A percentile compares a stretch with the other conserved stretches of the same genome.
Evolutionary conservation across 2,329 filamentous ascomycete species (phyloP).

Genomic region (Nemania serpens): DNA sequence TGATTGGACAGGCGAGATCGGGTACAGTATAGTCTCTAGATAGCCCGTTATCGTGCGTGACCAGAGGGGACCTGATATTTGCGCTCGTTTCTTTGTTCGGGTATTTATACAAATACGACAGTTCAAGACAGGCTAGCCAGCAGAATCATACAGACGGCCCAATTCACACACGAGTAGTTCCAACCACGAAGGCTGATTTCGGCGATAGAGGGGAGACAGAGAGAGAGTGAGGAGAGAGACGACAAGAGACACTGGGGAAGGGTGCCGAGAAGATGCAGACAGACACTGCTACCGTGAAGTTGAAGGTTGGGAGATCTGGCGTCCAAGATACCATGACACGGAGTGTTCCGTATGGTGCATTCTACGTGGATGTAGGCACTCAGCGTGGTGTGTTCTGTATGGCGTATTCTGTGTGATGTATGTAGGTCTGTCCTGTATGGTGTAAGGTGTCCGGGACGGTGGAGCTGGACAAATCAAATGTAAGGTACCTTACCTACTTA

Average conservation of each 20-base stretch:
- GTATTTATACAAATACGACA: background rate
- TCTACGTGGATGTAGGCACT: background rate
- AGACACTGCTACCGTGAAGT: no score
- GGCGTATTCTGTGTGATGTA: background rate
- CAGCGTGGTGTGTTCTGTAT: background rate
- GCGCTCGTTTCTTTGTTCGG: background rate
- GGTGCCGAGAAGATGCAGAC: no score
- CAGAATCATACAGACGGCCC: background rate
- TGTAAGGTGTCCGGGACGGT: background rate
- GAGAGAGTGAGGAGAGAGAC: conserved; percentile 11
- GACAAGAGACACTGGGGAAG: no score
- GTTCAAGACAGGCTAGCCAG: background rate
- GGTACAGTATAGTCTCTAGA: background rate
- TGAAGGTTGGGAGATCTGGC: no score
- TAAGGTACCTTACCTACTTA: conserved; percentile 1
- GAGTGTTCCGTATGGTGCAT: background rate
- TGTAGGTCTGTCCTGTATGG: background rate
- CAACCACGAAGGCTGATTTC: no score
- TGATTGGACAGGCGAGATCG: background rate
- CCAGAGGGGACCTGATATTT: background rate
- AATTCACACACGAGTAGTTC: no score
- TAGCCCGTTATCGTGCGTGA: background rate
- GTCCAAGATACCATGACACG: no score
- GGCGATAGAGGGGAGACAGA: conserved; percentile 2
- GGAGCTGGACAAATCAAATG: conserved; percentile 16